Conservation (phyloP, 1,284 basidiomycete species). For the Cryptococcus sp. region DNA sequence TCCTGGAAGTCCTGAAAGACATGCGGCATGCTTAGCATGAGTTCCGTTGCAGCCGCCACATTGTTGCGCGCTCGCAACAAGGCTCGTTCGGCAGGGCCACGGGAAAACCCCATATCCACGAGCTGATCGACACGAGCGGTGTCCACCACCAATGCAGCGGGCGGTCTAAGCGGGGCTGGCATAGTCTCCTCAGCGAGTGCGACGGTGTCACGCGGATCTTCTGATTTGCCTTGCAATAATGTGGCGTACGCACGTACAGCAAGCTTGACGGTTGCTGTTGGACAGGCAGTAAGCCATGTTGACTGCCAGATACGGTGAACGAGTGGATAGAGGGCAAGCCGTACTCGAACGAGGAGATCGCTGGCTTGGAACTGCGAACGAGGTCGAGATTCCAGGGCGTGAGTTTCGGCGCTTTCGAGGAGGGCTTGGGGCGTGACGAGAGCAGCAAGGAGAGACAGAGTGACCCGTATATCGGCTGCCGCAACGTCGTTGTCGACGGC, state of each 20-base stretch:
- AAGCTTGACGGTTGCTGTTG: slow-evolving; percentile 69
- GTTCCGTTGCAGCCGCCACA: slow-evolving; percentile 83
- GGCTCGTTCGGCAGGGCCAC: slow-evolving; percentile 79
- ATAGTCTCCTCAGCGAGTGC: slow-evolving; percentile 1
- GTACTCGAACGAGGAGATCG: slow-evolving; percentile 80
- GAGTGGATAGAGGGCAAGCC: slow-evolving; percentile 69
- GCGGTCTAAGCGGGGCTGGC: slow-evolving; percentile 47
- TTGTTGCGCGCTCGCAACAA: slow-evolving; percentile 85
- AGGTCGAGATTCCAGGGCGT: slow-evolving; percentile 23
- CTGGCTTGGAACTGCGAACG: slow-evolving; percentile 74
- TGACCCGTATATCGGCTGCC: slow-evolving; percentile 74
- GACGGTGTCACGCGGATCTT: slow-evolving; percentile 57
- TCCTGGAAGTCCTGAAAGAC: slow-evolving; percentile 55
- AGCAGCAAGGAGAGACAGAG: slow-evolving; percentile 73
- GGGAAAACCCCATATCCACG: slow-evolving; percentile 95
- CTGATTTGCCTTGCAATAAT: slow-evolving; percentile 77
- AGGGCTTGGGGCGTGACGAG: slow-evolving; percentile 77
- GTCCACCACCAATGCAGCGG: slow-evolving; percentile 58
- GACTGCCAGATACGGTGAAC: slow-evolving; percentile 77
- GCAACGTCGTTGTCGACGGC: slow-evolving; percentile 2
- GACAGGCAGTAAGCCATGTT: slow-evolving; percentile 75
- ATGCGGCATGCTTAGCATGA: slow-evolving; percentile 80
- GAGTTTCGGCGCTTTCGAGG: slow-evolving; percentile 83
- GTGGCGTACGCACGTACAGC: slow-evolving; percentile 78
- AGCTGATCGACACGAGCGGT: slow-evolving; percentile 77